Evolutionary conservation across 2,329 filamentous ascomycete genomes (phyloP), one percentile per base, ranked within the genome.

Genomic region (Beauveria scarabaeidicola): DNA sequence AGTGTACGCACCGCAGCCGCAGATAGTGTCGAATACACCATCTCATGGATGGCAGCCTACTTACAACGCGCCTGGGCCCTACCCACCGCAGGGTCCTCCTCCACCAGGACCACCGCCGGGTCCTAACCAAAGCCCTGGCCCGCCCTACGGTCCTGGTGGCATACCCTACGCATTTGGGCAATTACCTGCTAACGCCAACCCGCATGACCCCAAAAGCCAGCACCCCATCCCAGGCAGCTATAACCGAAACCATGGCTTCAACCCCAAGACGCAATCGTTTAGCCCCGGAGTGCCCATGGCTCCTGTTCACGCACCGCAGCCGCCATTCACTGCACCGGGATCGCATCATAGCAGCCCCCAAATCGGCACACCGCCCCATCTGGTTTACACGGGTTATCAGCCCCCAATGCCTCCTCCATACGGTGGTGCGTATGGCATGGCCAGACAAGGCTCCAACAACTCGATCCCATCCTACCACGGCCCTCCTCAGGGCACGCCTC

Each of bases 221-320:
- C 90, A 96, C 70, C 89, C 90, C 6, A 85, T 95, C 60, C 90
- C 91, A 15, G 90, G 90, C 40, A 94, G 88, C 73, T 95, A 84
- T 65, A 90, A 89, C 69, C 82, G 91, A 61, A 75, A 74, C 55
- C 90, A 91, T 66, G 85, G 88, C 13, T 97, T 97, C 76, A 97
- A 97, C 69, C 93, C 92, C 1, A 92, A 96, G 75, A 97, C 90
- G 17, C 90, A 96, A 69, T 89, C 92, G 0, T 97, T 97, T 72
- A 84, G 96, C 25, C 93, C 93, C 51, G 72, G 74, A 19, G 69
- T 83, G 62, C 75, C 77, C 27, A 78, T 81, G 70, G 73, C 75
- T 32, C 75, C 78, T 3, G 75, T 78, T 64, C 79, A 77, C 44
- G 74, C 75, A 36, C 75, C 78, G 6, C 74, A 78, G 62, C 76